A percentile compares a stretch with the other conserved stretches of the same genome.
These are phyloP conservation scores for Xylaria sp. DNA, from an alignment of 495 filamentous ascomycete genomes.

Conservation along the genomic window DNA sequence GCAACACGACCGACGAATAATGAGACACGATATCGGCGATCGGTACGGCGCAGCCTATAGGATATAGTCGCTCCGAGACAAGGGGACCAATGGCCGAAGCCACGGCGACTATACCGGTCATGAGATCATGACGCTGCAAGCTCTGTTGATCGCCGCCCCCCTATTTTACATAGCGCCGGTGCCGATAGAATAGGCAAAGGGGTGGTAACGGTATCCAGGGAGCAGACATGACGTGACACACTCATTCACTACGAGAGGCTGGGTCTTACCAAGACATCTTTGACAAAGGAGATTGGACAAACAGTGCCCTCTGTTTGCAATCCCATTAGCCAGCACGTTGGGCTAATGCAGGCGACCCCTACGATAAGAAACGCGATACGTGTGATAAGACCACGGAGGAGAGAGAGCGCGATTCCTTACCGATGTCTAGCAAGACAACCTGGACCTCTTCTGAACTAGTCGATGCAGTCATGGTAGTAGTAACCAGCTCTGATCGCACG, in stretches of 20 bases:
- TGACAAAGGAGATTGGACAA: constrained; percentile 75
- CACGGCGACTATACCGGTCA: constrained; percentile 16
- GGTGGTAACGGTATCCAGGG: neutral
- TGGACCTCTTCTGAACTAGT: constrained; percentile 38
- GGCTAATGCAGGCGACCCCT: constrained; percentile 40
- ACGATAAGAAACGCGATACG: constrained; percentile 29
- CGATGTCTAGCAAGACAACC: constrained; percentile 59
- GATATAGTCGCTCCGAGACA: constrained; percentile 13
- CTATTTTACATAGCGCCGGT: constrained; percentile 14
- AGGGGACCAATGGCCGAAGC: constrained; percentile 11
- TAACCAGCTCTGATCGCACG: constrained; percentile 27
- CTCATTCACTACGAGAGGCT: constrained; percentile 9
- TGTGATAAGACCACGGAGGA: constrained; percentile 26
- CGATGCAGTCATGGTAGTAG: constrained; percentile 38
- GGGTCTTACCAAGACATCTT: constrained; percentile 69
- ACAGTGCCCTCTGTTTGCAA: constrained; percentile 67
- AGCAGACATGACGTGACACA: constrained; percentile 14
- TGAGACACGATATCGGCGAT: constrained; percentile 10
- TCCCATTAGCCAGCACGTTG: constrained; percentile 49
- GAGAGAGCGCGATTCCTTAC: constrained; percentile 46
- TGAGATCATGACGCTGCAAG: constrained; percentile 9
- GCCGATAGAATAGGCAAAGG: constrained; percentile 10
- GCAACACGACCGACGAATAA: constrained; percentile 13
- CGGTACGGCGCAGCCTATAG: constrained; percentile 17
- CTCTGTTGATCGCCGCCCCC: constrained; percentile 8